Conservation (phyloP, 352 stramenopile genomes). For the Pythium apleroticum region DNA sequence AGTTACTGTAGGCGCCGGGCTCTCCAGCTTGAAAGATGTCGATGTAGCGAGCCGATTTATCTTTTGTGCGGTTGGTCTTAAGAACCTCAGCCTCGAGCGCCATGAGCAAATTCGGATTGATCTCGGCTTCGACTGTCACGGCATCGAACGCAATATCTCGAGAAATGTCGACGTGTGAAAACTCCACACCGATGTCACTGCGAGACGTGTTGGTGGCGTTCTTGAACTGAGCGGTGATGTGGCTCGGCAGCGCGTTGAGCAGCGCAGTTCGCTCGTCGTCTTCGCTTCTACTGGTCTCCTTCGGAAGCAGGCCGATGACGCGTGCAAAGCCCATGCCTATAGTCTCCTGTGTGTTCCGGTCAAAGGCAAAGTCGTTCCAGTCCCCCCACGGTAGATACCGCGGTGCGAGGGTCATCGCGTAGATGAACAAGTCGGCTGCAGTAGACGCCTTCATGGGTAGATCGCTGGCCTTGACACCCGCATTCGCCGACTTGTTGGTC, state of each 20-base stretch:
- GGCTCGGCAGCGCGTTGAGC: not conserved
- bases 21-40: not conserved
- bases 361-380: too few species aligned
- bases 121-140: slow-evolving; percentile 17
- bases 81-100: too few species aligned
- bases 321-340: not conserved
- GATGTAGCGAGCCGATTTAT: not conserved
- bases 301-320: not conserved
- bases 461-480: not conserved
- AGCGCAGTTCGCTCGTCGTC: not conserved
- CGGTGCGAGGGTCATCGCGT: not conserved
- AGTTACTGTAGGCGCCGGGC: not conserved
- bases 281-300: not conserved
- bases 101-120: slow-evolving; percentile 10
- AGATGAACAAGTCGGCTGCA: slow-evolving; percentile 17
- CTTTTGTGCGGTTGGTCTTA: not conserved
- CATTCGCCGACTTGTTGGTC: not conserved
- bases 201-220: slow-evolving; percentile 10
- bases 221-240: slow-evolving; percentile 8
- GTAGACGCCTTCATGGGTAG: slow-evolving; percentile 25
- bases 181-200: not conserved
- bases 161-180: slow-evolving; percentile 10
- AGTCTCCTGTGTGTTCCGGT: too few species aligned
- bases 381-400: not conserved
- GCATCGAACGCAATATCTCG: slow-evolving; percentile 18